phyloP scores from a whole-genome alignment of 2,329 filamentous ascomycete species.

The Penicillium sp. region DNA sequence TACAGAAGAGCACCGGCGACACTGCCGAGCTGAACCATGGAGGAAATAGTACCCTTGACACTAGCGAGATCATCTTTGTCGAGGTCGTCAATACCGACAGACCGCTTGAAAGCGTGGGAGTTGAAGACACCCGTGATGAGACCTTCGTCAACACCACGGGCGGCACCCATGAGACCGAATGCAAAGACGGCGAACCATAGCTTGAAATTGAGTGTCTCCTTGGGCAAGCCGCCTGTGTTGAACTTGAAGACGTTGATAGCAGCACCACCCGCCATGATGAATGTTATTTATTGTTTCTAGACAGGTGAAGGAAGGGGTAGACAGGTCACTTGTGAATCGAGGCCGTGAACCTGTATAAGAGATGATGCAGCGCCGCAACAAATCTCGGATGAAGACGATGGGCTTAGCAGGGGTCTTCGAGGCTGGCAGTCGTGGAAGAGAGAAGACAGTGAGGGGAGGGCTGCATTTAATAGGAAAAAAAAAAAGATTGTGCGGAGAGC shows the following conservation, averaged over 20 bases:
- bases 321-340: constrained; percentile 5
- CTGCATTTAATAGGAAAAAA: background rate
- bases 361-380: background rate
- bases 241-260: constrained; percentile 34
- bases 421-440: background rate
- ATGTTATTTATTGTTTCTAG: background rate
- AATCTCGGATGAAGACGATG: background rate
- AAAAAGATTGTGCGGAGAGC: background rate
- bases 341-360: background rate
- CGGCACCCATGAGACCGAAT: constrained; percentile 63
- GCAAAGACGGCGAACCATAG: constrained; percentile 64
- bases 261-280: constrained; percentile 31
- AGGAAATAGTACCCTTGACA: constrained; percentile 62
- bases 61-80: constrained; percentile 38
- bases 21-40: constrained; percentile 67
- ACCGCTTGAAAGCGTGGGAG: constrained; percentile 49
- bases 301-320: background rate
- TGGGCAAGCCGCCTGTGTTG: constrained; percentile 54
- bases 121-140: constrained; percentile 61
- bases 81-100: constrained; percentile 32
- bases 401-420: background rate
- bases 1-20: constrained; percentile 49
- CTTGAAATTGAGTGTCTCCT: constrained; percentile 62
- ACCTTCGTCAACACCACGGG: constrained; percentile 64
- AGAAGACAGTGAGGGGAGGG: background rate